Conservation (phyloP, 2,329 filamentous ascomycete genomes). For the Bisporella sp. region DNA sequence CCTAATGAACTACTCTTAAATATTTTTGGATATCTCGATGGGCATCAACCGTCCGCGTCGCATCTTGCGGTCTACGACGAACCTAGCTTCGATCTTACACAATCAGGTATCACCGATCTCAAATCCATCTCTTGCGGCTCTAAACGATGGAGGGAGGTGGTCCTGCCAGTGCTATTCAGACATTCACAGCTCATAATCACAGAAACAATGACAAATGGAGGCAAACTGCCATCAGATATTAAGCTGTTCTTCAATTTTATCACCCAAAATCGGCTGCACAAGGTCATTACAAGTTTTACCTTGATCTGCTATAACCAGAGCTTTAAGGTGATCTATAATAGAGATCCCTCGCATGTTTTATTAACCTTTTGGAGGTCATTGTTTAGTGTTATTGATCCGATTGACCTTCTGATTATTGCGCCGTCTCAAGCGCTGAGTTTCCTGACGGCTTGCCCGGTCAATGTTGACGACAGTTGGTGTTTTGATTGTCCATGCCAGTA, state of each 20-base stretch:
- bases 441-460: conserved; percentile 50
- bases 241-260: conserved; percentile 30
- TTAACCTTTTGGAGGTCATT: conserved; percentile 45
- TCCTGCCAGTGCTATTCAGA: conserved; percentile 50
- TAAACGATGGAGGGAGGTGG: conserved; percentile 43
- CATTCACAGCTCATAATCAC: conserved; percentile 37
- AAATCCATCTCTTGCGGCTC: conserved; percentile 51
- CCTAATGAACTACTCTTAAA: conserved; percentile 55
- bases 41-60: conserved; percentile 37
- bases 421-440: conserved; percentile 56
- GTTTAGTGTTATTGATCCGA: conserved; percentile 45
- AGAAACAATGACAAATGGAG: conserved; percentile 3
- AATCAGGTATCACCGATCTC: conserved; percentile 33
- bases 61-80: conserved; percentile 36
- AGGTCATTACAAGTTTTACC: conserved; percentile 33
- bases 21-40: conserved; percentile 49
- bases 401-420: conserved; percentile 49
- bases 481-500: conserved; percentile 59
- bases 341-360: not conserved
- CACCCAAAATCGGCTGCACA: conserved; percentile 22
- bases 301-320: conserved; percentile 22
- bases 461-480: conserved; percentile 52
- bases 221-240: conserved; percentile 12
- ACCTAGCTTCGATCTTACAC: conserved; percentile 37
- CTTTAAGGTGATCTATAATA: conserved; percentile 1